Evolutionary conservation across 495 filamentous ascomycete genomes (phyloP).

Genomic region (Penicillium fimorum): DNA sequence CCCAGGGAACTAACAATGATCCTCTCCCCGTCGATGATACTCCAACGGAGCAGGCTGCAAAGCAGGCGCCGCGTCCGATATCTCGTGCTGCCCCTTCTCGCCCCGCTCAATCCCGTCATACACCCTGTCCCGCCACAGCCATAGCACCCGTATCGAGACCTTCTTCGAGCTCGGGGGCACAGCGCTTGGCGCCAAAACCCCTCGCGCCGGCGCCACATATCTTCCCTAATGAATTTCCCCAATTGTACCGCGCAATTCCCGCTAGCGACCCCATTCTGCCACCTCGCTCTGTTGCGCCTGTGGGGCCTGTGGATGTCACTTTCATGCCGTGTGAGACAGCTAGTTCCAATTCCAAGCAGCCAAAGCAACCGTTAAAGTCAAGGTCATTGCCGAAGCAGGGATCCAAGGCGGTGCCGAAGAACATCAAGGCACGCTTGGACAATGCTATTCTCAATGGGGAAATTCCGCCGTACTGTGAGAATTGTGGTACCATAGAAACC

Average conservation of each 20-base stretch:
- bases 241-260: slow-evolving; percentile 43
- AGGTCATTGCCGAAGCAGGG: slow-evolving; percentile 38
- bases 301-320: slow-evolving; percentile 19
- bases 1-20: slow-evolving; percentile 25
- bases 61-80: slow-evolving; percentile 18
- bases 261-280: slow-evolving; percentile 58
- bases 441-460: slow-evolving; percentile 66
- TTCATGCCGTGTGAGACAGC: slow-evolving; percentile 5
- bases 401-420: slow-evolving; percentile 35
- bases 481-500: slow-evolving; percentile 93
- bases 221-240: slow-evolving; percentile 35
- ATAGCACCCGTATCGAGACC: slow-evolving; percentile 31
- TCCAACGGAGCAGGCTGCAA: slow-evolving; percentile 16
- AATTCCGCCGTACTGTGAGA: slow-evolving; percentile 80
- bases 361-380: slow-evolving; percentile 23
- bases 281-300: slow-evolving; percentile 24
- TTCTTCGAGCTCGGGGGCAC: slow-evolving; percentile 36
- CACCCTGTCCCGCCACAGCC: not conserved
- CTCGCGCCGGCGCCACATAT: slow-evolving; percentile 38
- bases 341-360: not conserved
- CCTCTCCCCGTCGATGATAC: slow-evolving; percentile 20
- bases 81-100: slow-evolving; percentile 27
- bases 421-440: slow-evolving; percentile 55
- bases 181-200: slow-evolving; percentile 38
- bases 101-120: not conserved